Conservation (phyloP, 2,329 filamentous ascomycete genomes). For the Ceratocystis cacaofunesta region DNA sequence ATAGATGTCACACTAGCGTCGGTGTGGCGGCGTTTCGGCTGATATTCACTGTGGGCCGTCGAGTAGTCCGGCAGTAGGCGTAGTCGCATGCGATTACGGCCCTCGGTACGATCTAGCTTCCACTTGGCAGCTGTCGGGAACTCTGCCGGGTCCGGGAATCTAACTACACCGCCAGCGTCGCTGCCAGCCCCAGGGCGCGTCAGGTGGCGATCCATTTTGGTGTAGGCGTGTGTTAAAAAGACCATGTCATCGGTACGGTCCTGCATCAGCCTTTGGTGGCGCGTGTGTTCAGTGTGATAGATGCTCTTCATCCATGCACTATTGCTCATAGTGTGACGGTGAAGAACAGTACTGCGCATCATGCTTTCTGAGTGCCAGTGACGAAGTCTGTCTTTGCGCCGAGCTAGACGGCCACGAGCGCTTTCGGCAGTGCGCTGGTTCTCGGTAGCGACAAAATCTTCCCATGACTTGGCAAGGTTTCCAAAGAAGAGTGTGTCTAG, state of each 20-base stretch:
- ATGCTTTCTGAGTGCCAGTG: conserved; percentile 61
- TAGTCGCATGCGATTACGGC: conserved; percentile 85
- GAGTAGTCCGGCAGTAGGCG: conserved; percentile 68
- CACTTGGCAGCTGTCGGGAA: conserved; percentile 49
- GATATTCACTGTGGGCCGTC: conserved; percentile 55
- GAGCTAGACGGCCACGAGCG: conserved; percentile 52
- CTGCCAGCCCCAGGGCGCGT: conserved; percentile 53
- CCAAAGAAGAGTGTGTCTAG: conserved; percentile 74
- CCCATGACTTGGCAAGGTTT: conserved; percentile 69
- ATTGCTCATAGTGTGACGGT: conserved; percentile 75
- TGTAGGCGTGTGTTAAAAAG: conserved; percentile 61
- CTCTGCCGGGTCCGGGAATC: conserved; percentile 40
- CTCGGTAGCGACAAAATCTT: conserved; percentile 69
- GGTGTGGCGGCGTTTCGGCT: conserved; percentile 60
- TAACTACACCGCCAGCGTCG: not conserved
- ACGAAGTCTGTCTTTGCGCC: conserved; percentile 67
- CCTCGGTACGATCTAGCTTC: conserved; percentile 92
- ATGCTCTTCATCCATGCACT: conserved; percentile 93
- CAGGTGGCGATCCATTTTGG: conserved; percentile 64
- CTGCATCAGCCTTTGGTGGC: conserved; percentile 75
- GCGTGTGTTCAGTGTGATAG: conserved; percentile 78
- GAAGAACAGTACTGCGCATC: conserved; percentile 53
- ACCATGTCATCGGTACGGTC: conserved; percentile 83
- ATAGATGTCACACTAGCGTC: conserved; percentile 22
- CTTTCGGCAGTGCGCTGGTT: conserved; percentile 68